These are phyloP conservation scores for Epichloe sp. DNA, from an alignment of 2,329 filamentous ascomycete genomes.

Conservation along the genomic window DNA sequence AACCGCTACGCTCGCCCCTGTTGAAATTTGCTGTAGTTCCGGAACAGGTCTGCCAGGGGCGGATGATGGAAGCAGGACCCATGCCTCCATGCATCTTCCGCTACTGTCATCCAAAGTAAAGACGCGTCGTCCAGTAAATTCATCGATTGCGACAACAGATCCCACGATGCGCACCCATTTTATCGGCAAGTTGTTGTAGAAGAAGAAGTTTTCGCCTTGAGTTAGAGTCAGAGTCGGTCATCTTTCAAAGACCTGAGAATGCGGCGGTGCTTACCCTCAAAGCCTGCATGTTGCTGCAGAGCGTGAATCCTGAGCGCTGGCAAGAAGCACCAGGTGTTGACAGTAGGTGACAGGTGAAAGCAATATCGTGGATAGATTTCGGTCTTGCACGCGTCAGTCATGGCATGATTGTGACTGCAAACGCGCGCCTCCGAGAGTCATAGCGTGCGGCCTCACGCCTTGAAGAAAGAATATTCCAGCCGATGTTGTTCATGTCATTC, in stretches of 20 bases:
- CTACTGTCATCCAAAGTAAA: conserved; percentile 55
- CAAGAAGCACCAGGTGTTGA: conserved; percentile 46
- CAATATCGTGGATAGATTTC: conserved; percentile 48
- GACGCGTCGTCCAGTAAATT: conserved; percentile 31
- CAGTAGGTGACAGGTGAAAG: conserved; percentile 48
- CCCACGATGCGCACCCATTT: conserved; percentile 62
- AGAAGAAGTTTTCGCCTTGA: conserved; percentile 43
- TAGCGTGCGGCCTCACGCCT: neutral
- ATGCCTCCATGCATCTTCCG: conserved; percentile 40
- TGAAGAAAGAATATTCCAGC: neutral
- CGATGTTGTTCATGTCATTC: neutral
- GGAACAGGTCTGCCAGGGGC: neutral
- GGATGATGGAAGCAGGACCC: conserved; percentile 6
- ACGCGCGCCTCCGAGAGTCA: neutral
- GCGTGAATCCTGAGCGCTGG: conserved; percentile 34
- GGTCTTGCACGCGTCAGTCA: conserved; percentile 28
- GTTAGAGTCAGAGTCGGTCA: neutral
- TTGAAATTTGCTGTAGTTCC: neutral
- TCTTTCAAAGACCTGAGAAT: neutral
- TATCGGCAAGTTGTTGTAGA: conserved; percentile 62
- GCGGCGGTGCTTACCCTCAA: conserved; percentile 32
- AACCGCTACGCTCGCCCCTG: neutral
- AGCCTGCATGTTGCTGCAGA: conserved; percentile 35
- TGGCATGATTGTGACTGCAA: conserved; percentile 28
- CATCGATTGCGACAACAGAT: conserved; percentile 50